These are phyloP conservation scores for Gloeopeniophorella convolvens DNA, from an alignment of 768 basidiomycete species.

Conservation along the genomic window DNA sequence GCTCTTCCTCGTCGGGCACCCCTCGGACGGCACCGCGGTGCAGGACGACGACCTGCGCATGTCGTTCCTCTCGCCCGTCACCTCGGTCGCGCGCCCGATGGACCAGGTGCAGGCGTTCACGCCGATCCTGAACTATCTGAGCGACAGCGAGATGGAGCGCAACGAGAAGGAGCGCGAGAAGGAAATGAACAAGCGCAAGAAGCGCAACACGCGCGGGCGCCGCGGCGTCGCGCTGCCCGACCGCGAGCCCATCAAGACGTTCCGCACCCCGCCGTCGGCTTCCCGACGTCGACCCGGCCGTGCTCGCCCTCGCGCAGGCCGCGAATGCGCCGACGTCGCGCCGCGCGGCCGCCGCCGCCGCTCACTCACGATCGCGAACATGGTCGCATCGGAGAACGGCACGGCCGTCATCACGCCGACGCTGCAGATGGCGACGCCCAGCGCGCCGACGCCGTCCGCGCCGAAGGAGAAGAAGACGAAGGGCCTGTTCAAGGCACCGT, in stretches of 20 bases:
- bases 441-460: conserved; percentile 33
- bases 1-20: conserved; percentile 83
- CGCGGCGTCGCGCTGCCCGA: conserved; percentile 84
- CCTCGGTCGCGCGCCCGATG: conserved; percentile 61
- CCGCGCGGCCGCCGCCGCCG: conserved; percentile 82
- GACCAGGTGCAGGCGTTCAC: conserved; percentile 79
- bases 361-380: conserved; percentile 82
- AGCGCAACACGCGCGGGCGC: conserved; percentile 76
- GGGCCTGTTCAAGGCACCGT: conserved; percentile 68
- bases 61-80: conserved; percentile 81
- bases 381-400: conserved; percentile 90
- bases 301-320: conserved; percentile 57
- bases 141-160: conserved; percentile 82
- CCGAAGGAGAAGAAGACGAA: conserved; percentile 64
- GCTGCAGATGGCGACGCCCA: conserved; percentile 36
- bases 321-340: conserved; percentile 64
- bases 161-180: conserved; percentile 93
- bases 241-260: conserved; percentile 86
- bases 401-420: conserved; percentile 41
- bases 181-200: conserved; percentile 78
- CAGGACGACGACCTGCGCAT: conserved; percentile 88
- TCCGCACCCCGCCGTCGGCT: conserved; percentile 86
- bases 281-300: conserved; percentile 74
- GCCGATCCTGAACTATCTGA: conserved; percentile 83
- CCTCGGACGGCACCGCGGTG: conserved; percentile 68